phyloP scores from a whole-genome alignment of 768 basidiomycete genomes.

The Ephemerocybe angulata region DNA sequence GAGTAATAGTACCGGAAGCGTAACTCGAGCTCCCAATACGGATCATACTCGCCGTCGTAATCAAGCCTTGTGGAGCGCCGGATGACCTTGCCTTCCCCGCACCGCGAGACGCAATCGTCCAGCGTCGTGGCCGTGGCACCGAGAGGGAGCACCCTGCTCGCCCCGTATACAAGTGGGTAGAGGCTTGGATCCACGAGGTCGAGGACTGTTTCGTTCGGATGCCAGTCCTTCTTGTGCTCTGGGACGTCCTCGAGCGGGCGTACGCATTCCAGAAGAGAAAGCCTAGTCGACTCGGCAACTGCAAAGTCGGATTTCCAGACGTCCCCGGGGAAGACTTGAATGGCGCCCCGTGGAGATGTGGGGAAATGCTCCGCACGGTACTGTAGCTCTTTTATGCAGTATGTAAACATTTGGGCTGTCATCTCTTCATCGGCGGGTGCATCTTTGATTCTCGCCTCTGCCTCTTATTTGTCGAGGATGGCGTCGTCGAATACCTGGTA shows the following conservation, averaged over 20 bases:
- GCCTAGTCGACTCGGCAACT: constrained; percentile 17
- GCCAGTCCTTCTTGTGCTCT: constrained; percentile 38
- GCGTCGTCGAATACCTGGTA: constrained; percentile 11
- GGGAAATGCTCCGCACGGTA: constrained; percentile 14
- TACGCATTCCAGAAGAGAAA: constrained; percentile 18
- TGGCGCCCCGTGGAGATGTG: constrained; percentile 8
- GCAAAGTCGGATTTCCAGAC: constrained; percentile 26
- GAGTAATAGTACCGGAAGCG: background rate
- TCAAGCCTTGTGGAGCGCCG: background rate
- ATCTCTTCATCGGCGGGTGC: constrained; percentile 8
- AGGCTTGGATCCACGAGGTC: constrained; percentile 44
- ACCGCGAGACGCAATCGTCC: constrained; percentile 11
- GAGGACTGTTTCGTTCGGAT: constrained; percentile 39
- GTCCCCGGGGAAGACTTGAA: constrained; percentile 11
- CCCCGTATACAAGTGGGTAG: constrained; percentile 32
- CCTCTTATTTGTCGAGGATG: constrained; percentile 14
- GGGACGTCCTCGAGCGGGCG: constrained; percentile 32
- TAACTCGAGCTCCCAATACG: background rate
- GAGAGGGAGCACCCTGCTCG: constrained; percentile 15
- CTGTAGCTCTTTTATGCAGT: constrained; percentile 17
- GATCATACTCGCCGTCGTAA: background rate
- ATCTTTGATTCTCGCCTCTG: constrained; percentile 2
- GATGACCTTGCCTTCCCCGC: constrained; percentile 8
- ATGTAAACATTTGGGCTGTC: constrained; percentile 15
- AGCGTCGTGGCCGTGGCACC: constrained; percentile 2